Conservation (phyloP, 1,139 yeast genomes). For the Candida tunisiensis region DNA sequence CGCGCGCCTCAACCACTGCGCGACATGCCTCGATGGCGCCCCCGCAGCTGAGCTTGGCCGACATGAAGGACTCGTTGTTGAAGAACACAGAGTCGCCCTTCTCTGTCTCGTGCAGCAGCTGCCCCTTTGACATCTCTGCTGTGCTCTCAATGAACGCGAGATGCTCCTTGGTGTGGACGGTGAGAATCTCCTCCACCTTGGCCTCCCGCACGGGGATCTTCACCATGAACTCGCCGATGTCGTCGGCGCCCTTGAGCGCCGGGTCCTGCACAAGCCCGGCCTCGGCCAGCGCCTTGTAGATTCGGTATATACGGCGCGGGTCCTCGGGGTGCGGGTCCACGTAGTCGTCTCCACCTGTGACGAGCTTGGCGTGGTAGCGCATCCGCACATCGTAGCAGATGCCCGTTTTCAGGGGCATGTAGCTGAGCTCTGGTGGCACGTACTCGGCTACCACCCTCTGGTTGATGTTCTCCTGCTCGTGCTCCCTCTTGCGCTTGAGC, state of each 20-base stretch:
- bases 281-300: constrained; percentile 85
- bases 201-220: constrained; percentile 90
- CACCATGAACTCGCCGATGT: constrained; percentile 76
- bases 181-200: constrained; percentile 62
- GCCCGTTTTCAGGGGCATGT: constrained; percentile 75
- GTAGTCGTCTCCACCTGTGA: constrained; percentile 82
- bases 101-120: constrained; percentile 70
- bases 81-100: constrained; percentile 90
- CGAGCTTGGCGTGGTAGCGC: constrained; percentile 93
- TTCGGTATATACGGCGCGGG: constrained; percentile 88
- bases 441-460: constrained; percentile 2
- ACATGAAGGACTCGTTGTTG: constrained; percentile 74
- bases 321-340: constrained; percentile 99
- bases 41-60: constrained; percentile 90
- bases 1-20: constrained; percentile 87
- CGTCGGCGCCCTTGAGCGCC: constrained; percentile 60
- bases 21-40: constrained; percentile 94
- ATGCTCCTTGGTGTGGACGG: constrained; percentile 76
- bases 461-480: background rate
- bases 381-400: constrained; percentile 90
- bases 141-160: constrained; percentile 62
- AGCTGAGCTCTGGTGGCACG: constrained; percentile 33
- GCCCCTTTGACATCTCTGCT: constrained; percentile 61
- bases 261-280: constrained; percentile 81
- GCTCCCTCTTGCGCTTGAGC: background rate